Conservation (phyloP, 495 filamentous ascomycete species). For the Astrothelium macrocarpum region DNA sequence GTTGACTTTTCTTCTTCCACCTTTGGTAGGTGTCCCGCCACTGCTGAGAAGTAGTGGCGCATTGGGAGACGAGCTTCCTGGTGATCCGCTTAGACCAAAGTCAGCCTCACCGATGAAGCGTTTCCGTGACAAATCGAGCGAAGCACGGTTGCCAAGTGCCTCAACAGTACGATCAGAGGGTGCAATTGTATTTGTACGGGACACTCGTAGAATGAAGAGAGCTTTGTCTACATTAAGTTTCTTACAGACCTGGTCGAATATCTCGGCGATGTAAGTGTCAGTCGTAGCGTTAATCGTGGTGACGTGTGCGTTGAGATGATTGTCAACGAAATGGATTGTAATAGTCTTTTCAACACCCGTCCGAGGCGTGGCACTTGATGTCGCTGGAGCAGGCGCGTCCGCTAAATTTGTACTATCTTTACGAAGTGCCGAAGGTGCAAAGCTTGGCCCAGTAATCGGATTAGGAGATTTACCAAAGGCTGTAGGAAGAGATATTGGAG, state of each 20-base stretch:
- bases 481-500: slow-evolving; percentile 22
- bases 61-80: slow-evolving; percentile 72
- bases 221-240: slow-evolving; percentile 84
- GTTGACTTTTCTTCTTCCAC: background rate
- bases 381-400: slow-evolving; percentile 30
- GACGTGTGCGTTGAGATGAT: slow-evolving; percentile 41
- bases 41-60: slow-evolving; percentile 53
- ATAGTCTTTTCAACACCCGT: slow-evolving; percentile 77
- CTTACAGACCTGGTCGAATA: slow-evolving; percentile 82
- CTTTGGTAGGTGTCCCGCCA: background rate
- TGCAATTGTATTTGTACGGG: slow-evolving; percentile 72
- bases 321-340: slow-evolving; percentile 73
- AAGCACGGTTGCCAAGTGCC: slow-evolving; percentile 70
- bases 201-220: slow-evolving; percentile 79
- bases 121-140: slow-evolving; percentile 80
- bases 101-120: slow-evolving; percentile 74
- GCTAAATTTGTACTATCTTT: slow-evolving; percentile 38
- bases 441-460: slow-evolving; percentile 33
- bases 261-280: slow-evolving; percentile 89
- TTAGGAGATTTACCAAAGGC: slow-evolving; percentile 33
- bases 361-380: slow-evolving; percentile 50
- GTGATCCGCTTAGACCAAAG: slow-evolving; percentile 65
- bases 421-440: slow-evolving; percentile 25
- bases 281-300: slow-evolving; percentile 64
- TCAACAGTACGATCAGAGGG: slow-evolving; percentile 81